Base-by-base conservation (phyloP, 164 flowering plant genomes). In the Aristolochia fimbriata region DNA sequence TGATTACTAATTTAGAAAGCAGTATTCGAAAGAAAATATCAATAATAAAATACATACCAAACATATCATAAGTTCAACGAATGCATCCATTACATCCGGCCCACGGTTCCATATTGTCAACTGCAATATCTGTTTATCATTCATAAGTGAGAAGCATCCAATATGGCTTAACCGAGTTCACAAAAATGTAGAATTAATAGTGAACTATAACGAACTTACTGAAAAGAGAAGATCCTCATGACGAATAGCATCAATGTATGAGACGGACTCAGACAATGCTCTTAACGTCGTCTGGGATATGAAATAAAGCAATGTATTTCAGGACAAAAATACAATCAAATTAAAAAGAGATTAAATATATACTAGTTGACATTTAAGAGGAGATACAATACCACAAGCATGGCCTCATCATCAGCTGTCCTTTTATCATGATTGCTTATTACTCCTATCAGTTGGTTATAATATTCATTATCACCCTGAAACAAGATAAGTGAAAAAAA, bases 41-140 rank as follows among this genome's bases (percentile, higher is more conserved):
- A 27, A 22, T 1, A 31, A 31, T n/a, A n/a, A n/a, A n/a, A n/a
- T n/a, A n/a, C n/a, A n/a, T 82, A 93, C 98, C 86, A 93, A 66
- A 47, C 82, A 66, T 64, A 76, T 57, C 19, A 87, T 67, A 3
- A 90, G 72, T 46, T 83, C 86, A 47, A 74, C 53, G 67, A 87
- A 55, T 2, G 87, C 92, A 77, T 86, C 96, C 88, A 86, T 78
- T 22, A 86, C 89, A 68, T 76, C 79, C 16, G 80, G 67, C 16
- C 78, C 79, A 61, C 74, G 75, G 51, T 78, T 67, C 98, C 98
- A 92, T 79, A 89, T 60, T 77, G 80, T 84, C 84, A 83, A 83
- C 23, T 65, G 63, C 70, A 84, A 80, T 51, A 92, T 77, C 96
- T 92, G 80, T 17, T 65, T 23, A 33, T 64, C 13, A 45, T 30